Percentiles rank a stretch among this genome's conserved stretches.
phyloP scores from a whole-genome alignment of 108 stramenopile species.

The Parmales sp. region DNA sequence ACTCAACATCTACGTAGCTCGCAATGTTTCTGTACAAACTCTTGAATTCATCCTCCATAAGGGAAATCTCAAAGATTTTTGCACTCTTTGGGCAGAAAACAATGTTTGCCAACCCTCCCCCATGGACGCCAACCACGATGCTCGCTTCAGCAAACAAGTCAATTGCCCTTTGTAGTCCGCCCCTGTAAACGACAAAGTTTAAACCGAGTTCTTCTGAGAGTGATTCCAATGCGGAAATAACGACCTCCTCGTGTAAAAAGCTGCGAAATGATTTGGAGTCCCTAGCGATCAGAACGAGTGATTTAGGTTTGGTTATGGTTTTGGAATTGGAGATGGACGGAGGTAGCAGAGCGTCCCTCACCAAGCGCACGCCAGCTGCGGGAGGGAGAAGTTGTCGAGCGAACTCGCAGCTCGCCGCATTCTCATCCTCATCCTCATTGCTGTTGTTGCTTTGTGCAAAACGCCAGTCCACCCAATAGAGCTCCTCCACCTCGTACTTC shows the following conservation, averaged over 20 bases:
- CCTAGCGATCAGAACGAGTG: no score
- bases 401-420: neutral
- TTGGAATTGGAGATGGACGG: no score
- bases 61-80: neutral
- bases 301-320: no score
- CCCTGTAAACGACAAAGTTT: neutral
- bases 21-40: no score
- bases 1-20: no score
- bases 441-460: no score
- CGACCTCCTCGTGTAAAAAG: neutral
- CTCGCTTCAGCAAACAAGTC: neutral
- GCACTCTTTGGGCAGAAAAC: neutral
- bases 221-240: neutral
- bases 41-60: conserved; percentile 9
- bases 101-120: conserved; percentile 10
- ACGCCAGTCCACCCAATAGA: neutral
- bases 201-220: neutral
- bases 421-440: neutral
- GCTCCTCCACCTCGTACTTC: neutral
- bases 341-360: neutral
- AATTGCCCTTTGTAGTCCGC: neutral
- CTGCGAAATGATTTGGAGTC: no score
- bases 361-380: neutral
- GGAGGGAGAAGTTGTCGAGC: neutral
- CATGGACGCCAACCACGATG: conserved; percentile 7